These are phyloP conservation scores for Selaginella tamariscina DNA, from an alignment of 75 land plant species.

Conservation along the genomic window DNA sequence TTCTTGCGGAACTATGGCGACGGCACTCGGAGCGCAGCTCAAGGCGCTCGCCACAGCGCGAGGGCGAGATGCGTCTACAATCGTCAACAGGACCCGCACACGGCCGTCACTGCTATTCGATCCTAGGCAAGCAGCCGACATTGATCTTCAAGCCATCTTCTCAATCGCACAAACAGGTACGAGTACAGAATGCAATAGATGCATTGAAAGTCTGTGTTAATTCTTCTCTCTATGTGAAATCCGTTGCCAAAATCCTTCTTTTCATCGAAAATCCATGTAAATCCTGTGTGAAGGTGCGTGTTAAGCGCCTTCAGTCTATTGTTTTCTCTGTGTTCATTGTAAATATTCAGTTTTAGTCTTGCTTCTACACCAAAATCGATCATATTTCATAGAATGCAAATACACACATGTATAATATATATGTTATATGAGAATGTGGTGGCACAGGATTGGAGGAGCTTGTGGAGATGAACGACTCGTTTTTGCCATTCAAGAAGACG, in stretches of 20 bases:
- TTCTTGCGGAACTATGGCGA: slow-evolving; percentile 24
- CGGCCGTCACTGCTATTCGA: slow-evolving; percentile 75
- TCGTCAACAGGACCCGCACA: slow-evolving; percentile 28
- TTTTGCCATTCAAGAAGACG: slow-evolving; percentile 37
- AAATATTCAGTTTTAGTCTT: neutral
- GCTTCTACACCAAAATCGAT: too few species aligned
- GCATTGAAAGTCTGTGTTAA: too few species aligned
- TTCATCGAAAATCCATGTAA: too few species aligned
- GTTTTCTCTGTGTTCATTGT: neutral
- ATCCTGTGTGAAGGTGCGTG: too few species aligned
- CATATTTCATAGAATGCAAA: too few species aligned
- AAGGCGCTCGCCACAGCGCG: slow-evolving; percentile 35
- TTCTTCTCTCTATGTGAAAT: too few species aligned
- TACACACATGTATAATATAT: too few species aligned
- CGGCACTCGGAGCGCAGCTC: slow-evolving; percentile 42
- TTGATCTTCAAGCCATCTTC: slow-evolving; percentile 49
- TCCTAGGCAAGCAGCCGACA: slow-evolving; percentile 66
- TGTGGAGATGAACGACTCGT: slow-evolving; percentile 31
- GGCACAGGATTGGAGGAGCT: slow-evolving; percentile 57
- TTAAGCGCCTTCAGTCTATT: too few species aligned
- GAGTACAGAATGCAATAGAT: too few species aligned
- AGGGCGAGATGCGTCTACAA: slow-evolving; percentile 16
- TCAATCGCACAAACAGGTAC: slow-evolving; percentile 49
- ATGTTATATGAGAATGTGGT: too few species aligned
- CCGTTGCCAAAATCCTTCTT: too few species aligned